phyloP scores from a whole-genome alignment of 108 stramenopile genomes.

The Nitzschia sp. region DNA sequence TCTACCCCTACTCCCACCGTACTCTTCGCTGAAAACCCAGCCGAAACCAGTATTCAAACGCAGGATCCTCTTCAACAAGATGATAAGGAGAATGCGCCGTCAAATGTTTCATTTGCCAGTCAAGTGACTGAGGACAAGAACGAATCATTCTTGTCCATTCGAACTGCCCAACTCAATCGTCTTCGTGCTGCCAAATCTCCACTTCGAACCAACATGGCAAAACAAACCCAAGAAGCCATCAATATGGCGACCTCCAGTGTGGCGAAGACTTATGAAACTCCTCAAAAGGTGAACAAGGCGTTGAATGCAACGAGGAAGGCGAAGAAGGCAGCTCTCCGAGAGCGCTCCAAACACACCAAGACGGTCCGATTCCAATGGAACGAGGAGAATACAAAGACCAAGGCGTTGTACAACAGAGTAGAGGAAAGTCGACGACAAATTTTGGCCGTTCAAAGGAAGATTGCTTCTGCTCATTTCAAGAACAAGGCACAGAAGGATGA shows the following conservation, averaged over 20 bases:
- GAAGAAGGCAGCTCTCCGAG: slow-evolving; percentile 19
- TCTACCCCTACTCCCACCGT: slow-evolving; percentile 5
- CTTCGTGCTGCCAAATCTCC: slow-evolving; percentile 33
- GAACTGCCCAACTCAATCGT: slow-evolving; percentile 29
- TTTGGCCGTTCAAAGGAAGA: slow-evolving; percentile 53
- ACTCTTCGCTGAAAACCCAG: slow-evolving; percentile 17
- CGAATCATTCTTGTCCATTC: slow-evolving; percentile 10
- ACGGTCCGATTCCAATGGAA: slow-evolving; percentile 59
- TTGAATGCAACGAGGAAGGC: slow-evolving; percentile 44
- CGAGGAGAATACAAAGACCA: slow-evolving; percentile 53
- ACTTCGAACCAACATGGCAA: slow-evolving; percentile 25
- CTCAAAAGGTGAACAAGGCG: slow-evolving; percentile 13
- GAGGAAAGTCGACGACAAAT: slow-evolving; percentile 60
- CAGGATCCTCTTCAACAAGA: background rate
- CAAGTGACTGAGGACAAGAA: background rate
- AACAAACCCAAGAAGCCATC: slow-evolving; percentile 44
- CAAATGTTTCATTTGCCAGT: background rate
- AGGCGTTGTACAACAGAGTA: slow-evolving; percentile 50
- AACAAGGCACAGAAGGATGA: slow-evolving; percentile 51
- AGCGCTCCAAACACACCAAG: slow-evolving; percentile 20
- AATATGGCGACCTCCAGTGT: slow-evolving; percentile 41
- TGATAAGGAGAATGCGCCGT: slow-evolving; percentile 28
- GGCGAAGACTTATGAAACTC: slow-evolving; percentile 2
- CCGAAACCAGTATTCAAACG: background rate
- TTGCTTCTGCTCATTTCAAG: slow-evolving; percentile 59